These are phyloP conservation scores for Parafenestella ontariensis DNA, from an alignment of 2,329 filamentous ascomycete genomes.

Conservation along the genomic window DNA sequence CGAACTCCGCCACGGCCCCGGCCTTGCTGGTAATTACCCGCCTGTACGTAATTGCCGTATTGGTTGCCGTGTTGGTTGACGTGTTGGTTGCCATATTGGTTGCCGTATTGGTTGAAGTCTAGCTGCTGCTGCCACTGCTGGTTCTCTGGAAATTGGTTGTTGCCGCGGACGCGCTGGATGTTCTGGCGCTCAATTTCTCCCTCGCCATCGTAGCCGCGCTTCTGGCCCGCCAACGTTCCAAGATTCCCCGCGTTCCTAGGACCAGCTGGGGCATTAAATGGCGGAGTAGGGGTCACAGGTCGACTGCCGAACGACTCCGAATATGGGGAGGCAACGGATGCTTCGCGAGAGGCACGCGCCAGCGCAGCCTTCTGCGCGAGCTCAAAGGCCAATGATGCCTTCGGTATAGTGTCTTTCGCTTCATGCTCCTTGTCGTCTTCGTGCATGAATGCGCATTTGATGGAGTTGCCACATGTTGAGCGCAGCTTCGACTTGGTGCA, in stretches of 20 bases:
- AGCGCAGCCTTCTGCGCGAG: background rate
- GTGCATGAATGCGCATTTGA: constrained; percentile 8
- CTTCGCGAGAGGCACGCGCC: background rate
- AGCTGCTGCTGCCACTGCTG: background rate
- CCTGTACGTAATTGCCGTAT: background rate
- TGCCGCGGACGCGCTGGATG: background rate
- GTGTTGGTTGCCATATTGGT: no score
- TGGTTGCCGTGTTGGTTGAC: no score
- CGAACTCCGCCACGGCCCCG: background rate
- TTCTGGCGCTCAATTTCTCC: background rate
- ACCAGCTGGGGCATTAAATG: background rate
- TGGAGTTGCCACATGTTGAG: background rate
- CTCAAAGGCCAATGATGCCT: background rate
- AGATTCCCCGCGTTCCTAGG: background rate
- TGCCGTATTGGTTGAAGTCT: background rate
- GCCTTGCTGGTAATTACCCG: background rate
- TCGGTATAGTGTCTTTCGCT: background rate
- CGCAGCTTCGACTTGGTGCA: constrained; percentile 1
- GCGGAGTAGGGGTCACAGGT: background rate
- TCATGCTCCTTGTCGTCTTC: background rate
- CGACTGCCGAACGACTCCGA: background rate
- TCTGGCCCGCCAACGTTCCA: background rate
- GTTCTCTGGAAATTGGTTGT: background rate
- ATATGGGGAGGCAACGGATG: background rate
- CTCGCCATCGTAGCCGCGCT: background rate